A percentile compares a stretch with the other conserved stretches of the same genome.
phyloP scores from a whole-genome alignment of 495 filamentous ascomycete species.

The Neurospora sp. region DNA sequence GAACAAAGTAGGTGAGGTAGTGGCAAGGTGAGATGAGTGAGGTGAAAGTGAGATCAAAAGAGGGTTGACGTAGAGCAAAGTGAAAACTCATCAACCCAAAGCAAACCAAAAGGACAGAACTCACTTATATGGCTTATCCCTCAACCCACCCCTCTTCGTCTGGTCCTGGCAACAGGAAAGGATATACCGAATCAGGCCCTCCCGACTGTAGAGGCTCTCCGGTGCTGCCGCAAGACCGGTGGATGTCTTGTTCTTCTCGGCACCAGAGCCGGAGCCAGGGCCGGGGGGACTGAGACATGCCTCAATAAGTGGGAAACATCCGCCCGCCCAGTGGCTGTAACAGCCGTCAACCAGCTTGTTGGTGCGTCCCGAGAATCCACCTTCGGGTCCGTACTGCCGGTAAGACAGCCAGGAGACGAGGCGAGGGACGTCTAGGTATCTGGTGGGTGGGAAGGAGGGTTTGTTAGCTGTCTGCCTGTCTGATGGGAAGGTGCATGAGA shows the following conservation, averaged over 20 bases:
- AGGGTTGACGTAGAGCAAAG: background rate
- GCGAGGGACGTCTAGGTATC: constrained; percentile 66
- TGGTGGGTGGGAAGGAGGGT: constrained; percentile 16
- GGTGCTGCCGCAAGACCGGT: constrained; percentile 10
- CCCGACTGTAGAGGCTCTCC: constrained; percentile 61
- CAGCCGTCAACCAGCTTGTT: constrained; percentile 98
- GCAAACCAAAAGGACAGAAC: constrained; percentile 20
- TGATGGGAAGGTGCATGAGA: background rate
- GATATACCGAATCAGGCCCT: constrained; percentile 80
- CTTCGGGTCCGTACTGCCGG: constrained; percentile 85
- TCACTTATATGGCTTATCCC: constrained; percentile 90
- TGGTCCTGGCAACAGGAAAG: constrained; percentile 74
- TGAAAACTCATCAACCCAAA: background rate
- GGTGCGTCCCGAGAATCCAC: constrained; percentile 84
- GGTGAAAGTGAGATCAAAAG: background rate
- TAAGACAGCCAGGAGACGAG: constrained; percentile 81
- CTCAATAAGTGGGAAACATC: constrained; percentile 84
- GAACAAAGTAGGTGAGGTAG: background rate
- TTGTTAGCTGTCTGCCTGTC: background rate
- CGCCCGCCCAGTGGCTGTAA: constrained; percentile 95
- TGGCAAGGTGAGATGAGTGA: background rate
- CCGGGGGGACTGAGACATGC: constrained; percentile 48
- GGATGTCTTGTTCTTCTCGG: background rate
- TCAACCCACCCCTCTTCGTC: constrained; percentile 60
- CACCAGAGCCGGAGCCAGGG: constrained; percentile 2